These are phyloP conservation scores for Saccharomycopsis babjevae DNA, from an alignment of 805 yeast species.

Conservation along the genomic window DNA sequence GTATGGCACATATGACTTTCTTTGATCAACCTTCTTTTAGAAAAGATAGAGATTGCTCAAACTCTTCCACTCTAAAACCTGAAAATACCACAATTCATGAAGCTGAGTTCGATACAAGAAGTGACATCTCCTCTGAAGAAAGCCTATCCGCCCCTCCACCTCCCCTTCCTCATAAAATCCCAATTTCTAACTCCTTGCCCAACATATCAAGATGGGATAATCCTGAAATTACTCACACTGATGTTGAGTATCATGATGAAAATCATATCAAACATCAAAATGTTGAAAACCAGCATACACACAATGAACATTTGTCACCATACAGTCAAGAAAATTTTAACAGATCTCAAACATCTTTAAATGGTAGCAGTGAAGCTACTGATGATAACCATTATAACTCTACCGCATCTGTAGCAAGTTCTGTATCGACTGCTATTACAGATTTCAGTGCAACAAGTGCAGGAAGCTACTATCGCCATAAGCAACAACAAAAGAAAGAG, in stretches of 20 bases:
- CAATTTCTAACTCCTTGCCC: constrained; percentile 1
- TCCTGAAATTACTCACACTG: neutral
- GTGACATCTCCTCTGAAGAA: neutral
- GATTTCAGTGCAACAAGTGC: constrained; percentile 87
- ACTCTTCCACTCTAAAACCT: constrained; percentile 15
- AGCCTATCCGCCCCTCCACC: constrained; percentile 17
- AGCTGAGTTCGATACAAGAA: constrained; percentile 1
- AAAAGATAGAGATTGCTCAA: constrained; percentile 13
- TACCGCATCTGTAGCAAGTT: constrained; percentile 15
- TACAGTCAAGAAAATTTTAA: constrained; percentile 26
- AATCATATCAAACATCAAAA: neutral
- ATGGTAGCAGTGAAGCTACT: neutral
- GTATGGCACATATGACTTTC: neutral
- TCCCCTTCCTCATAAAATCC: constrained; percentile 16
- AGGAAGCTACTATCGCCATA: constrained; percentile 73
- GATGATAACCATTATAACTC: constrained; percentile 15
- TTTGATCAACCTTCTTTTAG: neutral
- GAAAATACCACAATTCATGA: neutral
- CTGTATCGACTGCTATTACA: constrained; percentile 35
- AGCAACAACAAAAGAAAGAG: constrained; percentile 33
- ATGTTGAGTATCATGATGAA: neutral
- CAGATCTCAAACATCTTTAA: constrained; percentile 21
- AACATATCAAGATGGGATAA: neutral
- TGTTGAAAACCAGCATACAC: neutral
- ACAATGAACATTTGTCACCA: constrained; percentile 19